phyloP scores from a whole-genome alignment of 148 eudicot genomes.

The Rhododendron ovatum region DNA sequence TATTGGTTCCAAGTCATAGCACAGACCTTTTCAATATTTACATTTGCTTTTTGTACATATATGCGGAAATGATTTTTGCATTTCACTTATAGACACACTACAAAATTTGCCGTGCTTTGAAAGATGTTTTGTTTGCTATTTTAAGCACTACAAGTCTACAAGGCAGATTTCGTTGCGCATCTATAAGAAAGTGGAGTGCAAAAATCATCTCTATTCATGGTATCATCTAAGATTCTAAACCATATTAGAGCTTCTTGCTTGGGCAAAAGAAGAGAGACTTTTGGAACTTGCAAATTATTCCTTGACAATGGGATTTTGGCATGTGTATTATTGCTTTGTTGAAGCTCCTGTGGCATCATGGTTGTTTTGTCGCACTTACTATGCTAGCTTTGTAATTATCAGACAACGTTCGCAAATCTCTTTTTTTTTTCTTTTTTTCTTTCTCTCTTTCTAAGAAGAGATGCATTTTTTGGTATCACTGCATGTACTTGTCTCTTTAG shows the following conservation, averaged over 20 bases:
- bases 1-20: background rate
- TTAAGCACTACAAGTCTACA: background rate
- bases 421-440: background rate
- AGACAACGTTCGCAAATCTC: background rate
- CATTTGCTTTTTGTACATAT: background rate
- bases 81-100: background rate
- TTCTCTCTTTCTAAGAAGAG: background rate
- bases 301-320: background rate
- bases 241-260: background rate
- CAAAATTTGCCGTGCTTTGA: background rate
- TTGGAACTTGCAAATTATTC: background rate
- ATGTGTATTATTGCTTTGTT: background rate
- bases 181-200: background rate
- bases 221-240: background rate
- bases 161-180: background rate
- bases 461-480: background rate
- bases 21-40: background rate
- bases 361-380: background rate
- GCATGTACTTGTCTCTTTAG: slow-evolving; percentile 1
- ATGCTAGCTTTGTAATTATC: background rate
- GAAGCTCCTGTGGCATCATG: background rate
- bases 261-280: background rate
- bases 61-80: background rate
- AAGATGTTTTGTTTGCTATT: background rate
- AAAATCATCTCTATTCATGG: background rate